These are phyloP conservation scores for Monilinia aucupariae DNA, from an alignment of 2,329 filamentous ascomycete species.

Conservation along the genomic window DNA sequence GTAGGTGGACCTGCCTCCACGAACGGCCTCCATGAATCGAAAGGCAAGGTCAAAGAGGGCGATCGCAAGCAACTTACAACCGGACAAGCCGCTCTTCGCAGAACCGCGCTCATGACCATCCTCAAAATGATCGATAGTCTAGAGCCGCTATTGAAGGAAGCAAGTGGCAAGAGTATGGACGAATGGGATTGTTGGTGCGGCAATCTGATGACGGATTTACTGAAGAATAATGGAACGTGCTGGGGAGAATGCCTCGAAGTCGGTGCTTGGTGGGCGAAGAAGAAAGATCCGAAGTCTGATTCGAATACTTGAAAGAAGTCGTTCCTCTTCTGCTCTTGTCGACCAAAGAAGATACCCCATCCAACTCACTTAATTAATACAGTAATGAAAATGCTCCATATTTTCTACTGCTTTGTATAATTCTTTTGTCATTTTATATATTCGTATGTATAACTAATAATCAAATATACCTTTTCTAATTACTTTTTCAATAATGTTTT, in stretches of 20 bases:
- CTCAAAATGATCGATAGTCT: constrained; percentile 80
- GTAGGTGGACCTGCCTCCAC: constrained; percentile 55
- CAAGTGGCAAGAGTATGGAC: constrained; percentile 79
- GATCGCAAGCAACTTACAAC: constrained; percentile 36
- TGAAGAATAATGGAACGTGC: constrained; percentile 70
- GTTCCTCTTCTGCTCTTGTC: too few relatives aligned
- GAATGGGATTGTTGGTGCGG: constrained; percentile 90
- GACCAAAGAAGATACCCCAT: too few relatives aligned
- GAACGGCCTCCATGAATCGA: constrained; percentile 46
- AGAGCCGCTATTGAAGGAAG: constrained; percentile 75
- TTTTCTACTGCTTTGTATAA: too few relatives aligned
- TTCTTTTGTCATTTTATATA: too few relatives aligned
- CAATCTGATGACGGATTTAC: constrained; percentile 78
- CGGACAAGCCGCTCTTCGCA: constrained; percentile 67
- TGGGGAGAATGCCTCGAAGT: constrained; percentile 83
- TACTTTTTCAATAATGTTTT: too few relatives aligned
- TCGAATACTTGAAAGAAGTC: constrained; percentile 1
- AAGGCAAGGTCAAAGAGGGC: constrained; percentile 32
- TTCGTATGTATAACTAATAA: too few relatives aligned
- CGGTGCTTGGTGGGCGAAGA: constrained; percentile 85
- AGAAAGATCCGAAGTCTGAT: constrained; percentile 55
- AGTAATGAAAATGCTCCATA: too few relatives aligned
- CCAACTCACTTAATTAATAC: too few relatives aligned
- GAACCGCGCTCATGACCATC: constrained; percentile 74
- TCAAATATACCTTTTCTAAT: too few relatives aligned